Conservation (phyloP, 2,329 filamentous ascomycete genomes). For the Pseudocercospora pini-densiflorae region DNA sequence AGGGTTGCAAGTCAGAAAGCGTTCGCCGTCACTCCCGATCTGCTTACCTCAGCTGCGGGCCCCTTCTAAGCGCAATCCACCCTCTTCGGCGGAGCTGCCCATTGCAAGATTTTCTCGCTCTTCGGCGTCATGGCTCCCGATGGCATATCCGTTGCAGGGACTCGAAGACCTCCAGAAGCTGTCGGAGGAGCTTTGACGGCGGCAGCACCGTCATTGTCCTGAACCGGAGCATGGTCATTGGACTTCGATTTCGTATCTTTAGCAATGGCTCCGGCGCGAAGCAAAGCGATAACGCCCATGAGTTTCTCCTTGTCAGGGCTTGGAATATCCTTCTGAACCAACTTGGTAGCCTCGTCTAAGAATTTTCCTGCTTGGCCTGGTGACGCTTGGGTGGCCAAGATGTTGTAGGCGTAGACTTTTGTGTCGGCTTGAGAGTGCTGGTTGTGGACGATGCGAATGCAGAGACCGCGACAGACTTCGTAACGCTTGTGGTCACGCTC, state of each 20-base stretch:
- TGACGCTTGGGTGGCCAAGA: slow-evolving; percentile 28
- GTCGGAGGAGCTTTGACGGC: not conserved
- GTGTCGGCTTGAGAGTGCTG: slow-evolving; percentile 27
- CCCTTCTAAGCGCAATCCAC: not conserved
- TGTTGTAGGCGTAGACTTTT: slow-evolving; percentile 33
- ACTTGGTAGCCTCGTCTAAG: slow-evolving; percentile 24
- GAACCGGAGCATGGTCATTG: not conserved
- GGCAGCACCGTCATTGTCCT: not conserved
- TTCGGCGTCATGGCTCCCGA: slow-evolving; percentile 27
- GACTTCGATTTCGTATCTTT: not conserved
- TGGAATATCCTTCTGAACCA: slow-evolving; percentile 22
- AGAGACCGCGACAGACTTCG: slow-evolving; percentile 31
- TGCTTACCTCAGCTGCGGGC: slow-evolving; percentile 1
- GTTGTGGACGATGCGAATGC: slow-evolving; percentile 28
- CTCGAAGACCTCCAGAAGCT: slow-evolving; percentile 6
- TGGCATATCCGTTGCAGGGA: not conserved
- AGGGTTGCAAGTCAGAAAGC: not conserved
- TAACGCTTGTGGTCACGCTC: slow-evolving; percentile 22
- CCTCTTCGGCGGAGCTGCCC: slow-evolving; percentile 18
- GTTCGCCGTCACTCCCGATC: not conserved
- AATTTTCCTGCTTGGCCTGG: slow-evolving; percentile 27
- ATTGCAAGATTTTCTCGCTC: slow-evolving; percentile 31
- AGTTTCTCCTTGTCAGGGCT: slow-evolving; percentile 24
- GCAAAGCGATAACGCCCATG: slow-evolving; percentile 25
- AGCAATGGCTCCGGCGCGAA: slow-evolving; percentile 17